Conservation (phyloP, 345 rosid genomes). For the Ceriops tagal region DNA sequence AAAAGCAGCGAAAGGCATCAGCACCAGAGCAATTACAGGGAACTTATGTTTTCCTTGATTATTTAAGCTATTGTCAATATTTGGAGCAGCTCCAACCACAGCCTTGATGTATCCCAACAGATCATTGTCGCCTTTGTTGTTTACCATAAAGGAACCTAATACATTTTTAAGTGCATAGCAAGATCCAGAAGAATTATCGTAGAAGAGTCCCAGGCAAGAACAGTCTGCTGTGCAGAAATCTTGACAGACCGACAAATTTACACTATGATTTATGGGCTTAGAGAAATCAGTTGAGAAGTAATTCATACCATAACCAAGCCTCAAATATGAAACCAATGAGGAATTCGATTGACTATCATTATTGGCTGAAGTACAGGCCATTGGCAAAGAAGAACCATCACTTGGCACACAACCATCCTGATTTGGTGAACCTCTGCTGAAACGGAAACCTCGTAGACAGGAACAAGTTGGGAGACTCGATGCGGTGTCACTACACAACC, state of each 20-base stretch:
- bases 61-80: conserved; percentile 9
- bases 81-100: conserved; percentile 30
- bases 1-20: conserved; percentile 59
- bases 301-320: conserved; percentile 46
- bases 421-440: conserved; percentile 21
- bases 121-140: conserved; percentile 24
- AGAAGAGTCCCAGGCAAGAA: conserved; percentile 70
- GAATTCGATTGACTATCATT: conserved; percentile 30
- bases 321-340: conserved; percentile 39
- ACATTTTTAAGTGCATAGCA: conserved; percentile 50
- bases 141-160: conserved; percentile 61
- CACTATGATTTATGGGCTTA: conserved; percentile 38
- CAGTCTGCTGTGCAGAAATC: conserved; percentile 55
- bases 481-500: conserved; percentile 46
- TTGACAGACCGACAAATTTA: conserved; percentile 49
- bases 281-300: conserved; percentile 58
- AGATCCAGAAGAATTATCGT: conserved; percentile 56
- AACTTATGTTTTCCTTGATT: conserved; percentile 26
- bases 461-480: conserved; percentile 49
- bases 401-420: conserved; percentile 46
- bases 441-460: conserved; percentile 51
- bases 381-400: conserved; percentile 45
- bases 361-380: conserved; percentile 47
- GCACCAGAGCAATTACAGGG: conserved; percentile 57
- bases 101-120: conserved; percentile 50